Base-by-base conservation (phyloP, 345 rosid species). In the Eucalyptus marginata region DNA sequence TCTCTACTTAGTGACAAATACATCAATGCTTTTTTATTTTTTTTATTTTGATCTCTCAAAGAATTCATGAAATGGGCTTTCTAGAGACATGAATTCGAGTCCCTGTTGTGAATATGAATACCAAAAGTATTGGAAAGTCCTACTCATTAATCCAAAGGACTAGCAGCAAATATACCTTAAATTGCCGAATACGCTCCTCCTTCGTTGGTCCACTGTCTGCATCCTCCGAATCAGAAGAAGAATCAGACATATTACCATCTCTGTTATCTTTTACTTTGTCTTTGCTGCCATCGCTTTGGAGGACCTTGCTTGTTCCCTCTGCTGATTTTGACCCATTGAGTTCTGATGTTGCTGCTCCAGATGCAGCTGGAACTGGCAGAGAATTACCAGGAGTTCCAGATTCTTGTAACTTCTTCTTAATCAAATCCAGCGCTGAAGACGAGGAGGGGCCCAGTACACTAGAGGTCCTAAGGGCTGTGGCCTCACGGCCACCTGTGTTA, bases 141-240 rank as follows among this genome's bases (percentile, higher is more conserved):
- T 18, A 76, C 47, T 36, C 83, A 40, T 50, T 25, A 29, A 79
- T 33, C 27, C 43, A 36, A 36, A 76, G 47, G 83, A 76, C 36
- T 62, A 33, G 29, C 81, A 87, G 47, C 43, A 71, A 88, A 88
- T 83, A 79, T 91, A 98, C 99, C 98, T 96, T 98, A 93, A 98
- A 98, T 90, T 96, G 95, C 88, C 91, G 89, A 86, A 93, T 91
- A 89, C 95, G 94, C 88, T 95, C 99, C 91, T 96, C 98, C 94
- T 96, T 96, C 6, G 98, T 93, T 62, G 99, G 99, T 36, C 97
- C 99, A 90, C 90, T 96, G 56, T 95, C 97, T 91, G 93, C 96
- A 90, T 96, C 99, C 93, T 96, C 99, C 6, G 99, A 97, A 93
- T 98, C 99, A 89, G 98, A 94, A 84, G 99, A 97, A 87, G 98